phyloP scores from a whole-genome alignment of 495 filamentous ascomycete genomes.

The Penicillium canariense region DNA sequence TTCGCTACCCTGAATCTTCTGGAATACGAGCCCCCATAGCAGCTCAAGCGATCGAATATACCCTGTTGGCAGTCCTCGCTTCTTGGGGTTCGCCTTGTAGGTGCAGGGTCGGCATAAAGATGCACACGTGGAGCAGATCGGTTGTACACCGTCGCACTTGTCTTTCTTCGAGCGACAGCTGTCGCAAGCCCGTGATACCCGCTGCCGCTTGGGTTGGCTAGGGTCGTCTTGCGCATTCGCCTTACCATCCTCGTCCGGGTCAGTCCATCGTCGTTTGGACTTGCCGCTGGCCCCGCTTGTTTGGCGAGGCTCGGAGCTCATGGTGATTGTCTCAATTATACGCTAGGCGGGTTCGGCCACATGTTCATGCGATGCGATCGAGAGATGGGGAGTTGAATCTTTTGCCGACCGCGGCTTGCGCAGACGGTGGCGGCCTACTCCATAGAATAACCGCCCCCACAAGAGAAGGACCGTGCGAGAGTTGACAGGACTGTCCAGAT shows the following conservation, averaged over 20 bases:
- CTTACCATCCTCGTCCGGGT: slow-evolving; percentile 33
- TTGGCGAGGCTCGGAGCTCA: slow-evolving; percentile 45
- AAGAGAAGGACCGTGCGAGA: slow-evolving; percentile 7
- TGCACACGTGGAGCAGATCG: slow-evolving; percentile 61
- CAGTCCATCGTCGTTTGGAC: slow-evolving; percentile 36
- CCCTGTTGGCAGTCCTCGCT: slow-evolving; percentile 54
- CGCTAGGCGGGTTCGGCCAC: slow-evolving; percentile 33
- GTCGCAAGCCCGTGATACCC: slow-evolving; percentile 65
- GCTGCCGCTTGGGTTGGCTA: slow-evolving; percentile 40
- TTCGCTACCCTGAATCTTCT: slow-evolving; percentile 43
- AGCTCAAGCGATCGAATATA: slow-evolving; percentile 43
- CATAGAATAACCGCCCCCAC: slow-evolving; percentile 16
- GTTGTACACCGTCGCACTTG: slow-evolving; percentile 64
- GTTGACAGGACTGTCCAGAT: background rate
- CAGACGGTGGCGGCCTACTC: slow-evolving; percentile 15
- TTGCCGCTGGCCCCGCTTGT: slow-evolving; percentile 30
- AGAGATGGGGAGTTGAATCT: slow-evolving; percentile 28
- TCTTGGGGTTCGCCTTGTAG: slow-evolving; percentile 67
- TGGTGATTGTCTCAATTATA: slow-evolving; percentile 40
- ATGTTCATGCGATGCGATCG: slow-evolving; percentile 32
- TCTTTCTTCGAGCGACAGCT: slow-evolving; percentile 64
- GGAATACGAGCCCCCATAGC: slow-evolving; percentile 43
- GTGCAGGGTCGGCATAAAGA: slow-evolving; percentile 59
- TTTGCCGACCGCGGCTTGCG: slow-evolving; percentile 33
- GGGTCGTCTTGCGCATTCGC: slow-evolving; percentile 28